Conservation (phyloP, 2,329 filamentous ascomycete species). For the Penicillium vulpinum region DNA sequence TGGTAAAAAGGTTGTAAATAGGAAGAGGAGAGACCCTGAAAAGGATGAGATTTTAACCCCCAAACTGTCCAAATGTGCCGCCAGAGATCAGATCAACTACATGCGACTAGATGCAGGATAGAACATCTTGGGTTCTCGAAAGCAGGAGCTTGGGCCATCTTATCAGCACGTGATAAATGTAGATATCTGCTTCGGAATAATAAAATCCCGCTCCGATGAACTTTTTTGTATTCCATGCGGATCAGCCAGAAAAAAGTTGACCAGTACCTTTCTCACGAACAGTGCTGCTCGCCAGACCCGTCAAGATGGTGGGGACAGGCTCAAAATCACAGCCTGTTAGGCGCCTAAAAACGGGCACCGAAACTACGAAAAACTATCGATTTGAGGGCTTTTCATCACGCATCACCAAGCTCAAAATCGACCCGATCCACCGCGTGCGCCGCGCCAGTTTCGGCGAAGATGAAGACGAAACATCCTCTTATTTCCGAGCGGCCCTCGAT, state of each 20-base stretch:
- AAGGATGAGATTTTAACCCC: not conserved
- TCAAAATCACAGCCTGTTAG: conserved; percentile 69
- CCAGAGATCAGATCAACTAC: not conserved
- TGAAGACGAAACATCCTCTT: conserved; percentile 74
- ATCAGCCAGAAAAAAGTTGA: conserved; percentile 20
- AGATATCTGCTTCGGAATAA: conserved; percentile 33
- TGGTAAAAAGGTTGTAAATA: not conserved
- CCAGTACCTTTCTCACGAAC: conserved; percentile 23
- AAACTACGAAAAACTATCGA: conserved; percentile 77
- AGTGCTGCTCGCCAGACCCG: conserved; percentile 28
- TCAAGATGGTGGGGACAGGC: conserved; percentile 55
- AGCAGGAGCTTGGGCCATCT: conserved; percentile 39
- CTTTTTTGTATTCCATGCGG: conserved; percentile 39
- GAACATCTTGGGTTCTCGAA: conserved; percentile 7
- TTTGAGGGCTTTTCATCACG: conserved; percentile 91
- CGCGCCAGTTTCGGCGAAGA: conserved; percentile 77
- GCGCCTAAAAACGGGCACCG: conserved; percentile 66
- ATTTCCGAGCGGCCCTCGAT: conserved; percentile 77
- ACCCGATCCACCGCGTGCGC: conserved; percentile 86
- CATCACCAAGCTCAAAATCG: conserved; percentile 87
- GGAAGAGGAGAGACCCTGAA: not conserved
- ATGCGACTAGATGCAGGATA: not conserved
- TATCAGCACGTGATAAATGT: conserved; percentile 29
- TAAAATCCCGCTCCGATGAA: conserved; percentile 33
- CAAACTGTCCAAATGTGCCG: not conserved